phyloP scores from a whole-genome alignment of 805 yeast species.

The Metschnikowia cerradonensis region DNA sequence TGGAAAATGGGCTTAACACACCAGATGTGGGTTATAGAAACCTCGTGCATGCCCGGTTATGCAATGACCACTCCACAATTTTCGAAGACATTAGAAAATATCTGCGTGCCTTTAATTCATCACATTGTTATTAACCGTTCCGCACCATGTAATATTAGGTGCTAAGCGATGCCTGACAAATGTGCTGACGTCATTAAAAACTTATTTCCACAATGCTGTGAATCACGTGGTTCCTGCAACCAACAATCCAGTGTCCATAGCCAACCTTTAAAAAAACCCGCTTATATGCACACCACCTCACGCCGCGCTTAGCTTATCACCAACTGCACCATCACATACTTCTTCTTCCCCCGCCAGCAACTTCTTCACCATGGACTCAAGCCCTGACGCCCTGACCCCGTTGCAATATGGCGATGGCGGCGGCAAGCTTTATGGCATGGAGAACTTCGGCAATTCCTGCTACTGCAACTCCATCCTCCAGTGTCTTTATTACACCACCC shows the following conservation, averaged over 20 bases:
- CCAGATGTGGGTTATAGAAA: neutral
- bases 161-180: too few species aligned
- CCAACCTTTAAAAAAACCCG: neutral
- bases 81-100: too few species aligned
- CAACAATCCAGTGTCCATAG: too few species aligned
- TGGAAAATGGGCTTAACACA: constrained; percentile 65
- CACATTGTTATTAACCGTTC: neutral
- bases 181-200: too few species aligned
- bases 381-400: neutral
- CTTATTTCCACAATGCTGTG: neutral
- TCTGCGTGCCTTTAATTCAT: neutral
- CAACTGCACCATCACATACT: neutral
- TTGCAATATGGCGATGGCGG: constrained; percentile 56
- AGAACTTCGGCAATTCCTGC: constrained; percentile 88
- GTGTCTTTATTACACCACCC: constrained; percentile 71
- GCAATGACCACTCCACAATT: too few species aligned
- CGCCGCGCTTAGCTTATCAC: constrained; percentile 4
- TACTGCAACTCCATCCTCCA: constrained; percentile 92
- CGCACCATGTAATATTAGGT: too few species aligned
- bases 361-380: neutral
- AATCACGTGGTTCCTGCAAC: neutral
- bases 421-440: constrained; percentile 72
- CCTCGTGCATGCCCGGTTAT: neutral
- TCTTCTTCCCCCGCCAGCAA: neutral
- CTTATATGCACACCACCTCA: neutral